These are phyloP conservation scores for Fraxinus americana DNA, from an alignment of 257 asterid species.

Conservation along the genomic window DNA sequence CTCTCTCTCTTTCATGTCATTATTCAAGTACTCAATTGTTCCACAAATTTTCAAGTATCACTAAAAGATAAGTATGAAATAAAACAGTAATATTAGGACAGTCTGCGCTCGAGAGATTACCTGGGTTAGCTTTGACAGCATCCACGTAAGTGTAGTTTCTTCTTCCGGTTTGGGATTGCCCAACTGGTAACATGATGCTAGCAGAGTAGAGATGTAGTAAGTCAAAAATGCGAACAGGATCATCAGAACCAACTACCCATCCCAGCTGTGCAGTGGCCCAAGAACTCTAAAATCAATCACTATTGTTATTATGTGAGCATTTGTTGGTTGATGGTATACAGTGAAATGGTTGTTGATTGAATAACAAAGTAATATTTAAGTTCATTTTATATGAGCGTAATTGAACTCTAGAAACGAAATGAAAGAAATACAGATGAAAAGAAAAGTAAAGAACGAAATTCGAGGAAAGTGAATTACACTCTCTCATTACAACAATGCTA, in stretches of 20 bases:
- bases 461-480: too few species aligned
- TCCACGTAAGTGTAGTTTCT: conserved; percentile 59
- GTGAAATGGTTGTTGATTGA: too few species aligned
- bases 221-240: conserved; percentile 57
- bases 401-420: too few species aligned
- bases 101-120: neutral
- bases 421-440: too few species aligned
- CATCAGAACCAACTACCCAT: conserved; percentile 63
- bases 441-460: too few species aligned
- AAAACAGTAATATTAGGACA: neutral
- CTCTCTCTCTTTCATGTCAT: too few species aligned
- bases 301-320: conserved; percentile 52
- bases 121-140: conserved; percentile 46
- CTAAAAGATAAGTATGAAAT: too few species aligned
- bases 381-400: too few species aligned
- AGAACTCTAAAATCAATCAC: conserved; percentile 63
- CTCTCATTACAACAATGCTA: too few species aligned
- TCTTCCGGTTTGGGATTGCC: conserved; percentile 47
- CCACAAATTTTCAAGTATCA: conserved; percentile 63
- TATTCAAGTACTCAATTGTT: conserved; percentile 70
- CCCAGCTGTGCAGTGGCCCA: conserved; percentile 69
- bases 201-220: conserved; percentile 53
- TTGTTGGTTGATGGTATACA: too few species aligned
- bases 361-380: too few species aligned
- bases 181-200: conserved; percentile 45